phyloP scores from a whole-genome alignment of 306 rosid genomes.

The Begonia loranthoides region DNA sequence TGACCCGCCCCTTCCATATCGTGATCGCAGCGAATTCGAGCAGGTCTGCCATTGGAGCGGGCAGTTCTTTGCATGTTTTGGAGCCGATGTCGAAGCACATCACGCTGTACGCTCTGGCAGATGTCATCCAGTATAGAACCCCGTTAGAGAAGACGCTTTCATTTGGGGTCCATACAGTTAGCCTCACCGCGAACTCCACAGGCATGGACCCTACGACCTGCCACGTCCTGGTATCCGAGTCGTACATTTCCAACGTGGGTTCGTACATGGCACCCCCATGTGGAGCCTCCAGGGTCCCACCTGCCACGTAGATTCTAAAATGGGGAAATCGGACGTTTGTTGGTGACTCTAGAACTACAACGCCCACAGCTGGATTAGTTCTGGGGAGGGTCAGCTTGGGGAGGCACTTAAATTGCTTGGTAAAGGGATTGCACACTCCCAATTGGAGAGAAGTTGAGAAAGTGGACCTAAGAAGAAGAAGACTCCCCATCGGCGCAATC shows the following conservation, averaged over 20 bases:
- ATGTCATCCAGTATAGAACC: slow-evolving; percentile 64
- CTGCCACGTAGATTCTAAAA: slow-evolving; percentile 42
- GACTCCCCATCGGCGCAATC: slow-evolving; percentile 31
- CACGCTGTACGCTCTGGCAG: slow-evolving; percentile 50
- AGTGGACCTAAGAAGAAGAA: slow-evolving; percentile 30
- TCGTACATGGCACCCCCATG: slow-evolving; percentile 32
- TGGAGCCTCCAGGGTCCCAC: slow-evolving; percentile 46
- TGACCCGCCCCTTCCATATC: slow-evolving; percentile 23
- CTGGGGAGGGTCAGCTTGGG: slow-evolving; percentile 34
- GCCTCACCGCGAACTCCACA: slow-evolving; percentile 55
- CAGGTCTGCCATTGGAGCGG: slow-evolving; percentile 52
- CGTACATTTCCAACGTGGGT: slow-evolving; percentile 45
- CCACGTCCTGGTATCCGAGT: slow-evolving; percentile 33
- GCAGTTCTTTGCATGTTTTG: slow-evolving; percentile 36
- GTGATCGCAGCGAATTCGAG: slow-evolving; percentile 58
- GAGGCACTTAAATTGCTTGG: slow-evolving; percentile 34
- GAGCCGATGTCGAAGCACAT: slow-evolving; percentile 29
- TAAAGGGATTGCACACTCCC: slow-evolving; percentile 51
- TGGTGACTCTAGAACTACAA: slow-evolving; percentile 13
- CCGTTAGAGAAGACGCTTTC: slow-evolving; percentile 33
- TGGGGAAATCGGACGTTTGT: slow-evolving; percentile 13
- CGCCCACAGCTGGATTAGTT: slow-evolving; percentile 60
- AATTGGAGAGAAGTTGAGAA: slow-evolving; percentile 26
- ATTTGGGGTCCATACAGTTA: slow-evolving; percentile 71
- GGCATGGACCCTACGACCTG: slow-evolving; percentile 31